phyloP scores from a whole-genome alignment of 345 rosid species.

The Gossypium australe region DNA sequence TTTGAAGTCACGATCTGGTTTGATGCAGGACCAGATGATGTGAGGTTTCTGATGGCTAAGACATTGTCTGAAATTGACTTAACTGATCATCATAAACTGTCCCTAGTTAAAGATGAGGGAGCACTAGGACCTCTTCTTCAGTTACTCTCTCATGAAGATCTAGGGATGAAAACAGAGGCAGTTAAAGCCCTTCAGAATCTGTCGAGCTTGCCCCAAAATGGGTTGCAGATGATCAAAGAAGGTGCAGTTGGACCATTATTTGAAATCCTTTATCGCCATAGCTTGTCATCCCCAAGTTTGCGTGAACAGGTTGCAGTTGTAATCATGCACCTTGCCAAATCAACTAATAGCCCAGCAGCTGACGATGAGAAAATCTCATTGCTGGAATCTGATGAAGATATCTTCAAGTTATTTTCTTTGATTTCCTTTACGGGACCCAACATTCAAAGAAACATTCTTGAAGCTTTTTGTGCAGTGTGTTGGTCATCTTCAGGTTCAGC shows the following conservation, averaged over 20 bases:
- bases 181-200: conserved; percentile 24
- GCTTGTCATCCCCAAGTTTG: conserved; percentile 22
- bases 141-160: conserved; percentile 18
- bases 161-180: conserved; percentile 20
- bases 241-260: conserved; percentile 24
- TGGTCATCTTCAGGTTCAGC: conserved; percentile 18
- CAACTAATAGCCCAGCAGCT: conserved; percentile 16
- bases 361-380: conserved; percentile 18
- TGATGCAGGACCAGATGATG: conserved; percentile 21
- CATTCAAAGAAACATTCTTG: conserved; percentile 25
- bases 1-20: not conserved
- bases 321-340: conserved; percentile 25
- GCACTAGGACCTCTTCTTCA: conserved; percentile 22
- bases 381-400: conserved; percentile 24
- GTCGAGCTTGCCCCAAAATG: conserved; percentile 22
- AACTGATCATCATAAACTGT: conserved; percentile 21
- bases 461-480: conserved; percentile 21
- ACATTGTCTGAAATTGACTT: conserved; percentile 25
- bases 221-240: conserved; percentile 24
- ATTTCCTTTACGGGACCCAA: conserved; percentile 27
- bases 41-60: conserved; percentile 16
- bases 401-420: conserved; percentile 22
- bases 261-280: conserved; percentile 27
- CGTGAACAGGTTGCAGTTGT: conserved; percentile 23
- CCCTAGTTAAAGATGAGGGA: conserved; percentile 23